Base-by-base conservation (phyloP, 2,329 filamentous ascomycete genomes). In the Metarhizium robertsii region DNA sequence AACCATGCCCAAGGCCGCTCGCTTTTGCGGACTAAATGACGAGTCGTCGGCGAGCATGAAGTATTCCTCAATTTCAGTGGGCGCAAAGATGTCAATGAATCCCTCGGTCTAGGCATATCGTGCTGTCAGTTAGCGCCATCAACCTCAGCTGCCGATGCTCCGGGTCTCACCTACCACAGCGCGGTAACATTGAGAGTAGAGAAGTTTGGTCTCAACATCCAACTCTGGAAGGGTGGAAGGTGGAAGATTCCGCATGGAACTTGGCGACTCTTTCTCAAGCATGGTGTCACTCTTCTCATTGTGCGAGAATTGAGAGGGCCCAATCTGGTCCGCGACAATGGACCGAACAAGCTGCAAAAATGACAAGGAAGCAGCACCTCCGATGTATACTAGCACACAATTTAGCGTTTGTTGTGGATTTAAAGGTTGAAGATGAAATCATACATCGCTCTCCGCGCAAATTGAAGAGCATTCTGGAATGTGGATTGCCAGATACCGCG, bases 261-360 rank as follows among this genome's bases (percentile, higher is more conserved):
- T 56, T 18, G 63, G 58, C 4, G 60, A 57, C 49, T 76, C 72
- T 16, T 71, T 74, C 61, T 82, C 79, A 1, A 81, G 73, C 76
- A 81, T 80, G 40, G 71, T 73, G 53, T 79, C 74, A n/a, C 71
- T 74, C 45, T 72, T 72, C 20, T 74, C 69, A 60, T 74, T 75
- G 55, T 80, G 73, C 0, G 79, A 79, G 61, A 81, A 82, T 16
- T 74, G 71, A 0, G 78, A 80, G 1, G 78, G 77, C 0, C 79
- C 79, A 54, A 80, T 78, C 57, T 79, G 73, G 36, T 75, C 74
- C 10, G 73, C 73, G 59, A 76, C 62, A 2, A 71, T 72, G 13
- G 75, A 69, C 14, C 78, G 72, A 14, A 81, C 68, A 40, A 81
- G 72, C 55, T 82, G 78, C 1, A 83, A 65, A 56, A 83, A 83